phyloP scores from a whole-genome alignment of 2,329 filamentous ascomycete species.

The Aspergillus quadricinctus region DNA sequence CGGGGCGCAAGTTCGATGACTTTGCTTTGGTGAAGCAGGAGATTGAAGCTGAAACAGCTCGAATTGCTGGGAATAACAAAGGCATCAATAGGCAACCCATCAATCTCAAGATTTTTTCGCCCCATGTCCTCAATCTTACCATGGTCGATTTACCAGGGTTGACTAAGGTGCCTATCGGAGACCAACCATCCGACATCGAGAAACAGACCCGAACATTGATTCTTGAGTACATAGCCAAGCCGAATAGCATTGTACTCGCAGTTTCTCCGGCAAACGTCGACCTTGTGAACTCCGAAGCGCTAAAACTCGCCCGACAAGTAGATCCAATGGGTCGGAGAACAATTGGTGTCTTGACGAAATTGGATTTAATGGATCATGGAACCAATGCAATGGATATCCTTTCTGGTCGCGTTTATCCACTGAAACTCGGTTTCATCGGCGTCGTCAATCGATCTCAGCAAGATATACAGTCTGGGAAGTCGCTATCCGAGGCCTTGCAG shows the following conservation, averaged over 20 bases:
- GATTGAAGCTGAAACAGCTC: slow-evolving; percentile 92
- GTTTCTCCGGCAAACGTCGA: slow-evolving; percentile 98
- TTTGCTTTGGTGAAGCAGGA: slow-evolving; percentile 92
- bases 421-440: slow-evolving; percentile 96
- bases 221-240: slow-evolving; percentile 96
- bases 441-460: slow-evolving; percentile 98
- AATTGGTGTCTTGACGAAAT: slow-evolving; percentile 93
- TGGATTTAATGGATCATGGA: slow-evolving; percentile 98
- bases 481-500: slow-evolving; percentile 85
- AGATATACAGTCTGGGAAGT: slow-evolving; percentile 93
- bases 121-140: slow-evolving; percentile 92
- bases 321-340: slow-evolving; percentile 91
- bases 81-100: slow-evolving; percentile 97
- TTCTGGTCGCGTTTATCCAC: slow-evolving; percentile 91
- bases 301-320: slow-evolving; percentile 95
- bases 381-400: slow-evolving; percentile 97
- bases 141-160: slow-evolving; percentile 92
- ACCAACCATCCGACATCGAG: slow-evolving; percentile 96
- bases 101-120: slow-evolving; percentile 97
- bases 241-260: slow-evolving; percentile 95
- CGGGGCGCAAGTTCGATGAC: slow-evolving; percentile 81
- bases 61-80: slow-evolving; percentile 95
- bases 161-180: slow-evolving; percentile 97
- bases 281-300: slow-evolving; percentile 93
- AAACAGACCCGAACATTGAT: slow-evolving; percentile 97